Conservation (phyloP, 2,329 filamentous ascomycete species). For the Trichoderma harzianum region DNA sequence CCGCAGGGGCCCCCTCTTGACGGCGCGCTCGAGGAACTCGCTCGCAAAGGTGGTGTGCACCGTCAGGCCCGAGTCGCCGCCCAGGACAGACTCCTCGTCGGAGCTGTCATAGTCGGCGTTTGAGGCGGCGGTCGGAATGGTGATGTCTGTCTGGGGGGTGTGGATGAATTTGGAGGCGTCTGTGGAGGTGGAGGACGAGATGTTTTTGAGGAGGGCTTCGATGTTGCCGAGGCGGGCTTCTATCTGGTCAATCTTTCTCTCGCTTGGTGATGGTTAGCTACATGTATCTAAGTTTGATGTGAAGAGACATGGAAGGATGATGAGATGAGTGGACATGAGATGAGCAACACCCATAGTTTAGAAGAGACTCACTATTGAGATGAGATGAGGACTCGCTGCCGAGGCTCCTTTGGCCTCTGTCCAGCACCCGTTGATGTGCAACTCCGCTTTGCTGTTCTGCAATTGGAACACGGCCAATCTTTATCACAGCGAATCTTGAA, state of each 20-base stretch:
- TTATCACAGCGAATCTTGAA: conserved; percentile 57
- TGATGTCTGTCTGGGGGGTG: conserved; percentile 28
- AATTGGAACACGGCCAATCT: conserved; percentile 56
- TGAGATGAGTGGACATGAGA: not conserved
- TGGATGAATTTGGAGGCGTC: conserved; percentile 23
- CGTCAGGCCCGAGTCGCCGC: conserved; percentile 48
- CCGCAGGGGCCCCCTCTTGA: conserved; percentile 45
- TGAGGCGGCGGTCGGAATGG: conserved; percentile 28
- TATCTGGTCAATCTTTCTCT: conserved; percentile 51
- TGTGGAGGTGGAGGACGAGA: conserved; percentile 30
- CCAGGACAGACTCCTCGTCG: conserved; percentile 41
- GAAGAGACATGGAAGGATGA: no score
- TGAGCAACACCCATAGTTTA: not conserved
- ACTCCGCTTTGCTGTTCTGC: conserved; percentile 48
- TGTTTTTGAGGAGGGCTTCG: conserved; percentile 40
- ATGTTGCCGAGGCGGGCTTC: conserved; percentile 44
- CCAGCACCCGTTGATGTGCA: conserved; percentile 55
- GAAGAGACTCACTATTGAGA: conserved; percentile 54
- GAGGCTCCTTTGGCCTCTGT: conserved; percentile 52
- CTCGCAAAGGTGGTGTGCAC: conserved; percentile 53
- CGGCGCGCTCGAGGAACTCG: conserved; percentile 53
- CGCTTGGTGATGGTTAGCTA: conserved; percentile 32
- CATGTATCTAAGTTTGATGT: no score
- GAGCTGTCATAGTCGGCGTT: conserved; percentile 37
- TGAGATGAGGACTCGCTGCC: conserved; percentile 57